These are phyloP conservation scores for Geotrichum restrictum DNA, from an alignment of 1,139 yeast species.

Conservation along the genomic window DNA sequence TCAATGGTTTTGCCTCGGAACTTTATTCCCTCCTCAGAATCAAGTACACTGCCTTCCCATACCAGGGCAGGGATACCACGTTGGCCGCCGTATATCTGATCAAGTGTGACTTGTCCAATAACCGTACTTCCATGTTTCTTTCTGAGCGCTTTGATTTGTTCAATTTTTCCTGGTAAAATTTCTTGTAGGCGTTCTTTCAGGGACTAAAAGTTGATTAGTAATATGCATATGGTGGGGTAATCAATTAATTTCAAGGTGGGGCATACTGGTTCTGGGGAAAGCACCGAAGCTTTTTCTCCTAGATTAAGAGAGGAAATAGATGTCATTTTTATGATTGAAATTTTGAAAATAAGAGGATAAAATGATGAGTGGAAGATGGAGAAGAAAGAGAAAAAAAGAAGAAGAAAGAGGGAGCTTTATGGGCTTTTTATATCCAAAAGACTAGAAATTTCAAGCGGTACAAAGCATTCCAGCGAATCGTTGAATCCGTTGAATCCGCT, in stretches of 20 bases:
- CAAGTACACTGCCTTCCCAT: slow-evolving; percentile 99
- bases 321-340: not conserved
- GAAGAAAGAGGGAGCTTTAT: not conserved
- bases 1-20: slow-evolving; percentile 98
- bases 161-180: slow-evolving; percentile 85
- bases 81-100: slow-evolving; percentile 99
- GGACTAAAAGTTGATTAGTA: slow-evolving; percentile 43
- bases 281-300: not conserved
- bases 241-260: not conserved
- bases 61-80: slow-evolving; percentile 96
- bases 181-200: slow-evolving; percentile 92
- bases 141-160: slow-evolving; percentile 84
- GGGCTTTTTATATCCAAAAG: not conserved
- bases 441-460: not conserved
- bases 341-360: not conserved
- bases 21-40: slow-evolving; percentile 96
- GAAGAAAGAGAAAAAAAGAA: not conserved
- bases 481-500: too few species aligned
- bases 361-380: not conserved
- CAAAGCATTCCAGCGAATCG: too few species aligned
- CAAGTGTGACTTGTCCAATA: slow-evolving; percentile 88
- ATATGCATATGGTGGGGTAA: not conserved
- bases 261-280: slow-evolving; percentile 3
- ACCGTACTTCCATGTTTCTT: slow-evolving; percentile 82
- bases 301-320: not conserved